Evolutionary conservation across 2,329 filamentous ascomycete species (phyloP), one percentile per base, ranked within the genome.

Genomic region (Verticillium nonalfalfae): DNA sequence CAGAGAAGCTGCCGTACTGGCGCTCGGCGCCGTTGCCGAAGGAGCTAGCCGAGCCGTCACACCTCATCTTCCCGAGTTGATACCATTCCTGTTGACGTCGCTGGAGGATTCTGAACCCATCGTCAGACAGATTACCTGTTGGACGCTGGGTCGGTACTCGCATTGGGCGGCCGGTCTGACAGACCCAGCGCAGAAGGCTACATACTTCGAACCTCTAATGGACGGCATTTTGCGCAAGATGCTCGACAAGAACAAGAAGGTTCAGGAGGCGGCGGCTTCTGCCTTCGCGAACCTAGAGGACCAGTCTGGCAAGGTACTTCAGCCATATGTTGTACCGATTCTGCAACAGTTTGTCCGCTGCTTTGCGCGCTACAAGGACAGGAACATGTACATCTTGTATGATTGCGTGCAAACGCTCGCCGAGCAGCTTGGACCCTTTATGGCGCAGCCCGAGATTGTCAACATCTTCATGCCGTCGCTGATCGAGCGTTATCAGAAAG

Each of bases 361-460:
- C 75, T 99, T 99, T 76, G 85, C 82, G 59, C 93, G 90, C 76
- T 99, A 98, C 85, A 98, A 99, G 82, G 94, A 98, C 75, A 89
- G 92, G 70, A 99, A 99, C 78, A 97, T 98, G 87, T 97, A 96
- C 78, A 96, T 98, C 60, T 85, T 99, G 38, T 99, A 99, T 78
- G 95, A 99, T 77, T 98, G 95, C 74, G 91, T 99, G 38, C 95
- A 99, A 78, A 99, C 95, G 0, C 81, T 99, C 61, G 95, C 95
- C 3, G 95, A 99, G 74, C 90, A 92, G 70, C 90, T 98, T 60
- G 93, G 92, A 11, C 87, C 89, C 7, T 86, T 90, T 38, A 81
- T 99, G 66, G 90, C 92, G n/a, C 83, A 86, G 64, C 90, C 90
- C 7, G 85, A 93, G 59, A 84, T 97, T n/a, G 87, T 93, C 50